Base-by-base conservation (phyloP, 78 protist species). In the Cyanophora paradoxa region DNA sequence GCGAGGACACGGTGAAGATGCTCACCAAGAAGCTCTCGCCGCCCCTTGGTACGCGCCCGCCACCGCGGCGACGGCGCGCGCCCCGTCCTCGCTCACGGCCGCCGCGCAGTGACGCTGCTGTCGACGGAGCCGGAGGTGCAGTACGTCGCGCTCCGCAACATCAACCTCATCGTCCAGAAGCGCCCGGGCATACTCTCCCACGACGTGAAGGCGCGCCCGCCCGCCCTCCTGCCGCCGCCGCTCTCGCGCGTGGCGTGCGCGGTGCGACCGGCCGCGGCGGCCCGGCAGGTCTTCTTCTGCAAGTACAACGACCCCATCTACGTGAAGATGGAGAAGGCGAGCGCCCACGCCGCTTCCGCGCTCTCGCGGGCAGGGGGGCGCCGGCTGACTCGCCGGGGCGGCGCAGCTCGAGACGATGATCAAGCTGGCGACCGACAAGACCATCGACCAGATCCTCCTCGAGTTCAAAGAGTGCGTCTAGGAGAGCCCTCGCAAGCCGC, bases 281-380 rank as follows among this genome's bases (percentile, higher is more conserved):
- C n/a, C n/a, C n/a, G n/a, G n/a, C 52, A 76, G 67, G 93, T 94
- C 26, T 96, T 97, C 90, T 96, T 96, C 85, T 90, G 93, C 81
- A 92, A 94, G 83, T 97, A 94, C 93, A 95, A 97, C 84, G 99
- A 97, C 72, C 98, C 99, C 46, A 88, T 91, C 83, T 97, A 96
- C 77, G 98, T 97, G 66, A 97, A 97, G 86, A 82, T 96, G 88
- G 99, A 97, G 82, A 97, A 97, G n/a, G n/a, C n/a, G n/a, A n/a
- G n/a, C n/a, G n/a, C n/a, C n/a, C n/a, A n/a, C n/a, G n/a, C n/a
- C n/a, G n/a, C n/a, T n/a, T n/a, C n/a, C n/a, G n/a, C n/a, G n/a
- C n/a, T n/a, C n/a, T n/a, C n/a, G n/a, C n/a, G n/a, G n/a, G n/a
- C n/a, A n/a, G n/a, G n/a, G n/a, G n/a, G n/a, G n/a, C n/a, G n/a